A percentile compares a stretch with the other conserved stretches of the same genome.
Conservation (phyloP, 164 flowering plant genomes). For the Vitis rupestris region DNA sequence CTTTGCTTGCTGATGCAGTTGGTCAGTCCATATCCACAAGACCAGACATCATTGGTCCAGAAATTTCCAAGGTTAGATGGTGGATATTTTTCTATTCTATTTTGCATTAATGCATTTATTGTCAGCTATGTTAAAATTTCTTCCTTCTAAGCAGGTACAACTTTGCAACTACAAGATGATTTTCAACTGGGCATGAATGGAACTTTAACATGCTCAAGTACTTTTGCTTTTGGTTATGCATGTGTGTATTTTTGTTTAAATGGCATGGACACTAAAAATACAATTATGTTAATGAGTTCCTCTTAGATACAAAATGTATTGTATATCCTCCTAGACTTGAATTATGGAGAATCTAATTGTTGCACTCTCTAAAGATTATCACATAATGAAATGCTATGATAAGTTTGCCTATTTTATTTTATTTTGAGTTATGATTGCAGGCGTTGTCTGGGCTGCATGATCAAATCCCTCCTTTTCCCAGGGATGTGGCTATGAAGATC, state of each 20-base stretch:
- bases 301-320: too few relatives aligned
- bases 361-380: not conserved
- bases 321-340: too few relatives aligned
- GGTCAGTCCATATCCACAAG: constrained; percentile 99
- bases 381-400: not conserved
- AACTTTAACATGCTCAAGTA: too few relatives aligned
- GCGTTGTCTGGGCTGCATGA: constrained; percentile 91
- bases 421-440: constrained; percentile 52
- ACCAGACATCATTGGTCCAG: constrained; percentile 94
- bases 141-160: too few relatives aligned
- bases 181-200: not conserved
- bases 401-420: constrained; percentile 11
- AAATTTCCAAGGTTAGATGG: constrained; percentile 73
- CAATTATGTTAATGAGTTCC: too few relatives aligned
- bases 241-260: not conserved
- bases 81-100: not conserved
- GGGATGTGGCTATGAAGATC: constrained; percentile 73
- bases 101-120: not conserved
- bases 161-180: not conserved
- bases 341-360: too few relatives aligned
- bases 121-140: too few relatives aligned
- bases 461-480: constrained; percentile 91
- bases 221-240: not conserved
- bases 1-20: constrained; percentile 77
- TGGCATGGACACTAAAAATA: too few relatives aligned